Base-by-base conservation (phyloP, 495 filamentous ascomycete genomes). In the Hypoxylon perforatum region DNA sequence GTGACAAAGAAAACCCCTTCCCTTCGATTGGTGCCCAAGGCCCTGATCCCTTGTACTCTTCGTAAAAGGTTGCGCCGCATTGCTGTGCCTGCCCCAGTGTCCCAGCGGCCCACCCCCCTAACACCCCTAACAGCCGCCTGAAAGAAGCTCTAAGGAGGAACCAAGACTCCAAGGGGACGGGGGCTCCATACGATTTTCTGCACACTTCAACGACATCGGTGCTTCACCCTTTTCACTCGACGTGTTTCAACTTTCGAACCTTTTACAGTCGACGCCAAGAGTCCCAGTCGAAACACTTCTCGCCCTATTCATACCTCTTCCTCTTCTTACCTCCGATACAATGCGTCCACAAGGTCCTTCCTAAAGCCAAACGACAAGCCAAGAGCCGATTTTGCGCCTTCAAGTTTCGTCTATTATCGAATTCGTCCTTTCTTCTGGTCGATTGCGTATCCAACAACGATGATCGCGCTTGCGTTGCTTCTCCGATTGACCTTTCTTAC, bases 131-230 rank as follows among this genome's bases (percentile, higher is more conserved):
- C 25, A 11, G 56, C 41, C 48, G 51, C 59, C 38, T 63, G 55
- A 60, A 53, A 53, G 22, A 44, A 42, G 33, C 50, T 39, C 30
- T 15, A 41, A 14, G 25, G 25, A 28, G 25, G 41, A 42, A 22
- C 44, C 21, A 38, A 38, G 35, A 17, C 39, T 62, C 56, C 58
- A 62, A 58, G 48, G 58, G 59, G 51, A 46, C 46, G 56, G 60
- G 66, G 66, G 42, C 52, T 60, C 54, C 66, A 54, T 63, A 46
- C 22, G 58, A 63, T 62, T 57, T 64, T 64, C 66, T 69, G 46
- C 61, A 57, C 45, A 23, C 19, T 60, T 69, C 61, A 41, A 69
- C 61, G 61, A 69, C 66, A 64, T 69, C 66, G 60, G 61, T 69
- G 61, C 66, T 57, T 64, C 66, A 69, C 60, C 65, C 55, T 69